These are phyloP conservation scores for Ceratobasidium sp. DNA, from an alignment of 1,284 basidiomycete genomes.

Conservation along the genomic window DNA sequence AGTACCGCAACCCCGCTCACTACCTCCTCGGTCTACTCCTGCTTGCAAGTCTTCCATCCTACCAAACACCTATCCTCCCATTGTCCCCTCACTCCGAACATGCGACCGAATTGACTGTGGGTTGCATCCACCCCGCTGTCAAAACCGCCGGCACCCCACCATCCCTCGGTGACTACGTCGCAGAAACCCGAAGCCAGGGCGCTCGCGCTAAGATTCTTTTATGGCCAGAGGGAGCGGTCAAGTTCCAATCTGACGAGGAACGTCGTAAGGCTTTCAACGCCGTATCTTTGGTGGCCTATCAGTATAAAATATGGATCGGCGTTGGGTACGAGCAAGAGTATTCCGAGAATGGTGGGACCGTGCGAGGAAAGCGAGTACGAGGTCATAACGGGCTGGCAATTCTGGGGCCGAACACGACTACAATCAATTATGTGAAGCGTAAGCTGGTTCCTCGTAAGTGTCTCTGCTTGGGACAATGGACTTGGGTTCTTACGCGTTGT, in stretches of 20 bases:
- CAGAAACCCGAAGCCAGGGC: conserved; percentile 62
- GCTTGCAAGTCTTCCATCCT: conserved; percentile 62
- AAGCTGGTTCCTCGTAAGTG: conserved; percentile 77
- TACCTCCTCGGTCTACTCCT: conserved; percentile 59
- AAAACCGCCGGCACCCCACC: conserved; percentile 53
- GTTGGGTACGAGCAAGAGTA: conserved; percentile 73
- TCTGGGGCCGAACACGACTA: conserved; percentile 57
- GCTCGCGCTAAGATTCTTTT: conserved; percentile 66
- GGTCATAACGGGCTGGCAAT: conserved; percentile 71
- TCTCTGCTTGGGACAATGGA: neutral
- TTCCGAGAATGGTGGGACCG: conserved; percentile 52
- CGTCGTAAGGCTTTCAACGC: conserved; percentile 62
- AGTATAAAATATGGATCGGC: conserved; percentile 62
- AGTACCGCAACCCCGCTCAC: conserved; percentile 45
- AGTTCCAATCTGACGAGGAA: conserved; percentile 64
- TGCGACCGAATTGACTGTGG: conserved; percentile 67
- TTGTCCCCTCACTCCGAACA: conserved; percentile 57
- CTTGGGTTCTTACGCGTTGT: conserved; percentile 1
- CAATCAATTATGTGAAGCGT: conserved; percentile 75
- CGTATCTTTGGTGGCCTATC: conserved; percentile 54
- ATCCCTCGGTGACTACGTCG: conserved; percentile 69
- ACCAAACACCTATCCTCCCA: conserved; percentile 58
- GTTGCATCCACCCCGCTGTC: conserved; percentile 61
- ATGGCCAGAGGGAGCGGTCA: conserved; percentile 81
- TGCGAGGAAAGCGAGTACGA: conserved; percentile 57